Evolutionary conservation across 2,329 filamentous ascomycete species (phyloP).

Genomic region (Drechslerella dactyloides): DNA sequence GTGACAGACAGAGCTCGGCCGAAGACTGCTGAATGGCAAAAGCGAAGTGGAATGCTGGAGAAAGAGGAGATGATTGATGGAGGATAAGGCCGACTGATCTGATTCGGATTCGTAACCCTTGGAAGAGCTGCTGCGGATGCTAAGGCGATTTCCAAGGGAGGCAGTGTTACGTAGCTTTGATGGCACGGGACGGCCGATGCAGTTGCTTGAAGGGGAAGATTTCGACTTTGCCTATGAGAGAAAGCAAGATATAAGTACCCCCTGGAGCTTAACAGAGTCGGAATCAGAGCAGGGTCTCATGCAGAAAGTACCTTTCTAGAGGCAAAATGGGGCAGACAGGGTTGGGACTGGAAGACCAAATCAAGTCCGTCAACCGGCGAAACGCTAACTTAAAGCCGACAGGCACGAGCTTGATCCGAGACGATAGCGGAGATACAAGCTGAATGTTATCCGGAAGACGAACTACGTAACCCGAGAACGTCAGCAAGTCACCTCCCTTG

Average conservation of each 20-base stretch:
- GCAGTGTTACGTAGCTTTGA: not conserved
- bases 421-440: not conserved
- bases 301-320: not conserved
- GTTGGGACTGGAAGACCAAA: not conserved
- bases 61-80: not conserved
- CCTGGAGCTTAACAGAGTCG: too few species aligned
- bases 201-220: not conserved
- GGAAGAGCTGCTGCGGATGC: not conserved
- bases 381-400: not conserved
- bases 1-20: not conserved
- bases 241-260: not conserved
- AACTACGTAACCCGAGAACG: not conserved
- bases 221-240: not conserved
- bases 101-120: not conserved
- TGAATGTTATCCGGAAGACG: not conserved
- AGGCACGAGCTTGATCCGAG: not conserved
- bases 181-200: conserved; percentile 1
- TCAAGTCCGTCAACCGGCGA: too few species aligned
- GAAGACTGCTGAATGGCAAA: not conserved
- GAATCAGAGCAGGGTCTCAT: not conserved
- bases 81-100: not conserved
- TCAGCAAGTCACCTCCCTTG: not conserved
- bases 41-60: not conserved
- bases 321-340: not conserved
- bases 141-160: not conserved